Evolutionary conservation across 2,329 filamentous ascomycete genomes (phyloP), one percentile per base, ranked within the genome.

Genomic region (Juglanconis oblonga): DNA sequence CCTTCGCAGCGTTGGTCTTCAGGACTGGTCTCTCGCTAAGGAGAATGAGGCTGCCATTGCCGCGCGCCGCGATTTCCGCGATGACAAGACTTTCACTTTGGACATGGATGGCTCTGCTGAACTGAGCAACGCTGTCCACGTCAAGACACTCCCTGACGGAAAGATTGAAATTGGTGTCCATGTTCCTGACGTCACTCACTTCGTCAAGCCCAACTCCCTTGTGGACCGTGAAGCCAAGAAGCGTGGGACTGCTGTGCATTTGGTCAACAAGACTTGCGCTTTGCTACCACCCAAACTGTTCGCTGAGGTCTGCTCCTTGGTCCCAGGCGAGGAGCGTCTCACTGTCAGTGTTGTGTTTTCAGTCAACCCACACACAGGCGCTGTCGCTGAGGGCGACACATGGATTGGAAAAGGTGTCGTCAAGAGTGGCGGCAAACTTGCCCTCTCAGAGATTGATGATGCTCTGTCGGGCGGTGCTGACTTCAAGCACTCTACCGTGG

Each of bases 151-250:
- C 58, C 79, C 85, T 13, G 90, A 97, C 74, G 92, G 91, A 70
- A 90, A 91, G 74, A 87, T 97, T 64, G 94, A 99, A 73, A 90
- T 99, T 67, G 95, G 93, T 77, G 87, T 98, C 59, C 95, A 99
- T 76, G 91, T 99, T 71, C 87, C 94, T 36, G 95, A 99, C 74
- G 89, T 98, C 67, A 89, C 95, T 63, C 92, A 99, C 77, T 99
- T 99, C 72, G 91, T 99, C 73, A 98, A 98, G 82, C 83, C 89
- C 52, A 96, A 96, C 79, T 97, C 93, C 14, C 85, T 98, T 50
- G 93, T 98, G 54, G 95, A 99, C 70, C 89, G 95, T 51, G 95
- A 99, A 77, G 95, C 95, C 10, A 97, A 95, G 85, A 99, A 98
- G 83, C 91, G 95, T 66, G 94, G 94, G 63, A 98, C 93, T 59